Base-by-base conservation (phyloP, 2,329 filamentous ascomycete genomes). In the Knoxdaviesia proteae region DNA sequence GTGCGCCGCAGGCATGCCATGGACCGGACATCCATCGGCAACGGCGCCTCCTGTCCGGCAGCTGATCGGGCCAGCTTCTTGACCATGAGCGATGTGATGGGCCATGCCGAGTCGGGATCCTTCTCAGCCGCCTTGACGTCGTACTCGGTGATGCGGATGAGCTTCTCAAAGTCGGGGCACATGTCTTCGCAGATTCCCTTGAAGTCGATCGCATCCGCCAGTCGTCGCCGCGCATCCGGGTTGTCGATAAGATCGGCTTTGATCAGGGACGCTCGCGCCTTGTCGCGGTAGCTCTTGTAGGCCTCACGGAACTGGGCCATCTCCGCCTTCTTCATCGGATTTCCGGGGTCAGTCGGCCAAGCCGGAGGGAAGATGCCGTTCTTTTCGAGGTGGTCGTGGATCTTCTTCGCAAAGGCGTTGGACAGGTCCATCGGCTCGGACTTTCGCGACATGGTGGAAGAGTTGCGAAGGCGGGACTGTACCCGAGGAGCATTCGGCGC, bases 151-250 rank as follows among this genome's bases (percentile, higher is more conserved):
- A 80, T 77, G 46, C 75, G 65, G 41, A 64, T 70, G 34, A 77
- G 66, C 53, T 70, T 71, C 53, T 80, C 76, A 54, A 70, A 78
- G 47, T 77, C 71, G 5, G 76, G 76, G 47, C 76, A 80, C 75
- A 79, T 80, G 31, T 77, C 71, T 50, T 79, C 71, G 50, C 74
- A 79, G 39, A 75, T 77, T 9, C 76, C 76, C 52, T 74, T 74
- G 52, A 80, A 80, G 37, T 71, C 67, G 40, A 80, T 71, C 6
- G 76, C 76, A 52, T 80, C 68, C 45, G 71, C 65, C 6, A 80
- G 61, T 11, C 64, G 67, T 51, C 75, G 74, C 44, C 69, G 68
- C 50, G 74, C 70, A 33, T 76, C 68, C 3, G 75, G 75, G 48
- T 80, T 72, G 54, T 80, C 76, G 44, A 80, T 72, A 6, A 77